Base-by-base conservation (phyloP, 257 asterid species). In the Fraxinus americana region DNA sequence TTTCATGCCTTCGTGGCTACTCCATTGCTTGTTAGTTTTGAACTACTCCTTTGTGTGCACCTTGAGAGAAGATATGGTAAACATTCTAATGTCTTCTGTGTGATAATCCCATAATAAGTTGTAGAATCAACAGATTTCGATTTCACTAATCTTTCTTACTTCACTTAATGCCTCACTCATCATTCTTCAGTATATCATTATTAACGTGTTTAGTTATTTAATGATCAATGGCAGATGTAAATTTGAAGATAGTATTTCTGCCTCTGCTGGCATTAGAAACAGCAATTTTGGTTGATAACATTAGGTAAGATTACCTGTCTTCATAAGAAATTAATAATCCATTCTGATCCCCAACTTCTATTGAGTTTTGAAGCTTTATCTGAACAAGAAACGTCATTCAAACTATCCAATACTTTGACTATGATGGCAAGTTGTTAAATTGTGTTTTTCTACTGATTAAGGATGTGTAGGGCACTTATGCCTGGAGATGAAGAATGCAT, bases 381-480 rank as follows among this genome's bases (percentile, higher is more conserved):
- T 54, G 78, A 34, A 36, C 75, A 43, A 74, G 50, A 73, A 73
- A 39, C 52, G 16, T 71, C 59, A 70, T 68, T 71, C 78, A 30
- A 77, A 36, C 35, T 73, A 12, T 50, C 63, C 70, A 73, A 79
- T 61, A 67, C 39, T 11, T 74, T 75, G 27, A 73, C 45, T 38
- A 19, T 73, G 25, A 73, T 25, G 34, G 39, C 80, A 1, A 70
- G 65, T 70, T 7, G 52, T 73, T 75, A 65, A 35, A 36, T 67
- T 79, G 36, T 85, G 75, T 66, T 79, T 43, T 79, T 81, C 29
- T 78, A 61, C 66, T 83, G 61, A 72, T 25, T 17, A 84, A 95
- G 99, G 88, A 93, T 93, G 98, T 93, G 99, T 83, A 82, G 97
- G 85, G 89, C 98, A 75, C 87, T 93, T 80, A 90, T 95, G 97